Base-by-base conservation (phyloP, 2,329 filamentous ascomycete genomes). In the Ampelomyces quisqualis region DNA sequence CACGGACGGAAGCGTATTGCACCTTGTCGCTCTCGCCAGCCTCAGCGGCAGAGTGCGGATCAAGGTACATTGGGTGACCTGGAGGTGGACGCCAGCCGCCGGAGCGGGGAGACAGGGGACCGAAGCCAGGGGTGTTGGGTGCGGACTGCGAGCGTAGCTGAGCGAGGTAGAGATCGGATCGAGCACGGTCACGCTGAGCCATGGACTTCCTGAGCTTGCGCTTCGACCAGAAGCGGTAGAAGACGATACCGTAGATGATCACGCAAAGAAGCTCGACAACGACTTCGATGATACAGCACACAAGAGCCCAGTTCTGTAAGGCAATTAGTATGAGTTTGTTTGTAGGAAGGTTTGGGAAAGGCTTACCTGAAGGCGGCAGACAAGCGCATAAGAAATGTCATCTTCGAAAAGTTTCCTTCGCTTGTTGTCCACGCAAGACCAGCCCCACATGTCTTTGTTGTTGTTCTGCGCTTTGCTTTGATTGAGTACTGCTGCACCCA, bases 201-300 rank as follows among this genome's bases (percentile, higher is more conserved):
- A 98, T 98, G 50, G 90, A 90, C 79, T 96, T 97, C 72, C 86
- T 84, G 49, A 98, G 87, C 67, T 87, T 86, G 68, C 89, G 86
- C 80, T 97, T 98, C 55, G 87, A 90, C 81, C 90, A 95, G 79
- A 95, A 94, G 58, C 93, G 87, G 78, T 95, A 97, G 77, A 97
- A 96, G 68, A 96, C 84, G 64, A 96, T 80, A 62, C 81, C 89
- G 78, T 98, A 98, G 62, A 98, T 88, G 38, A 83, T 77, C 68
- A 98, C 95, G 64, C 87, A 89, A 64, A 97, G 85, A 54, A 88
- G 80, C 66, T 97, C 93, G 58, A 98, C 79, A 47, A 96, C 87
- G 55, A 98, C 79, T 71, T 98, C 93, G 68, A 98, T 97, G 65
- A 98, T 86, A 72, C 90, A 90, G 79, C 93, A 98, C 67, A 98